Base-by-base conservation (phyloP, 805 yeast genomes). In the Candida maesae region DNA sequence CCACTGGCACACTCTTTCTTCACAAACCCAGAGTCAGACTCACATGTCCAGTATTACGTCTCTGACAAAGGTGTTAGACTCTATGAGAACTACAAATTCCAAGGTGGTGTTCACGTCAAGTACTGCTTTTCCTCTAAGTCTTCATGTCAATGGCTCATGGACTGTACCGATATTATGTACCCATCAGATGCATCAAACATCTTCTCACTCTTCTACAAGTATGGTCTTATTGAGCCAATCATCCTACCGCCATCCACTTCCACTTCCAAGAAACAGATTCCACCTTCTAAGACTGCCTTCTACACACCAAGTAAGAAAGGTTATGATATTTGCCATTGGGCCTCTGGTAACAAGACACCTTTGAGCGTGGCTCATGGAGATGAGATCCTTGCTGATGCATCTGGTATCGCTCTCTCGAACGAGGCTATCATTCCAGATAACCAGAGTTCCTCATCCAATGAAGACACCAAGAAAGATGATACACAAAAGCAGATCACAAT, bases 11-110 rank as follows among this genome's bases (percentile, higher is more conserved):
- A 86, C 53, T 71, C 75, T 30, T 86, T 75, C 54, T 88, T 88
- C 64, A 80, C 91, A 4, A 90, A 90, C 53, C 97, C 97, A 0
- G 95, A 84, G 55, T 84, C 95, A 0, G 91, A 84, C 49, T 70
- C 95, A 0, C 85, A 80, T 55, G 60, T 76, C 8, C 97, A 90
- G 58, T 89, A 89, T 58, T 89, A 81, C 56, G 79, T 76, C 5
- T 76, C 90, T 0, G 52, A 64, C 18, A 65, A 61, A 10, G 96
- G 96, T 1, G 69, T 86, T 3, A 63, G 95, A 15, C 52, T 85
- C 4, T 76, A 76, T 49, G 57, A 67, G 32, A 56, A 73, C 34
- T 70, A 68, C 42, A 50, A 52, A 6, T 70, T 73, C 44, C 23
- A 38, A 13, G 61, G 60, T 10, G 41, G 54, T 1, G 42, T 52